Evolutionary conservation across 768 basidiomycete genomes (phyloP).

Genomic region (Termitomyces sp.): DNA sequence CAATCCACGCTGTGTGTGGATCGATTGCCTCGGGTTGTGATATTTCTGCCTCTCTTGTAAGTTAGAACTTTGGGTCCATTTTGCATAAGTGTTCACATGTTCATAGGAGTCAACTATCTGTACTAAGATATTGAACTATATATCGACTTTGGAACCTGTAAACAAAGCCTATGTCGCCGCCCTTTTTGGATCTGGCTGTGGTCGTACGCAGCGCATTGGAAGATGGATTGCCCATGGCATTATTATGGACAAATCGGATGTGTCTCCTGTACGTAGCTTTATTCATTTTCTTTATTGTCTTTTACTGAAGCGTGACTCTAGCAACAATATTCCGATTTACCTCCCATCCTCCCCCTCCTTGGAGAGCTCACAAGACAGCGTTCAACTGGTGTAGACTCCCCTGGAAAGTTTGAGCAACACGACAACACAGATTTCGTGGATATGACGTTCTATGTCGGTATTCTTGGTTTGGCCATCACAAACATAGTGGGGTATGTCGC

Average conservation of each 20-base stretch:
- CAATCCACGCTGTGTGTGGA: constrained; percentile 42
- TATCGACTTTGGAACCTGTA: constrained; percentile 32
- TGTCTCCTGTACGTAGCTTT: constrained; percentile 18
- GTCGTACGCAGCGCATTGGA: constrained; percentile 47
- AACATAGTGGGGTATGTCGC: constrained; percentile 52
- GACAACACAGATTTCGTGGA: constrained; percentile 58
- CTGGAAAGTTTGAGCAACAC: constrained; percentile 46
- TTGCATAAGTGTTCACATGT: neutral
- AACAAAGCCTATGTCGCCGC: constrained; percentile 48
- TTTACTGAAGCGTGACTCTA: constrained; percentile 17
- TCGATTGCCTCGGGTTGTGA: constrained; percentile 27
- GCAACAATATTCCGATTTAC: constrained; percentile 37
- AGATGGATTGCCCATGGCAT: constrained; percentile 50
- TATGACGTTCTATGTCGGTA: constrained; percentile 45
- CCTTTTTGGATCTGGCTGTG: constrained; percentile 45
- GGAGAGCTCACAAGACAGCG: constrained; percentile 37
- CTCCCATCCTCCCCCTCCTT: constrained; percentile 45
- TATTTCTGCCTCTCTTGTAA: constrained; percentile 21
- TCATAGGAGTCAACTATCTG: constrained; percentile 44
- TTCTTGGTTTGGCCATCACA: constrained; percentile 55
- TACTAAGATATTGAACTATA: constrained; percentile 35
- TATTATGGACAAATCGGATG: constrained; percentile 24
- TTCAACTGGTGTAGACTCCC: constrained; percentile 18
- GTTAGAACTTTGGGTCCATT: neutral
- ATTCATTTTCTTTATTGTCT: neutral